Conservation (phyloP, 2,329 filamentous ascomycete species). For the Metarhizium sp. region DNA sequence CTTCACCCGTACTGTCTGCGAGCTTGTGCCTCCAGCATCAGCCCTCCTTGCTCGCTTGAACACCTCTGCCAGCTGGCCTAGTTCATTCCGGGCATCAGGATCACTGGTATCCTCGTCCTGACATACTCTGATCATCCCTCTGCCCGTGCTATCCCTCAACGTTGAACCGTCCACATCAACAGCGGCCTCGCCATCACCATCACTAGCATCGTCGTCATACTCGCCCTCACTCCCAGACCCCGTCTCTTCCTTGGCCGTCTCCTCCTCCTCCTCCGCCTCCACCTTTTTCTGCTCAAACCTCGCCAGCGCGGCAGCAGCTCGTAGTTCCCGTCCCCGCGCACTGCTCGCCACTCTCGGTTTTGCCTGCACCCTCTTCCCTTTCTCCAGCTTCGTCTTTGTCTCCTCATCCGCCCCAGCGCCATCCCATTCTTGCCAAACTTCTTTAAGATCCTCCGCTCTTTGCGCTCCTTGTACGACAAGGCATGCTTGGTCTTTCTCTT, state of each 20-base stretch:
- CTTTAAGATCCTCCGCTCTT: constrained; percentile 61
- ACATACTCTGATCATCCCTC: constrained; percentile 64
- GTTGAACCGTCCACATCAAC: constrained; percentile 55
- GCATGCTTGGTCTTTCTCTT: constrained; percentile 44
- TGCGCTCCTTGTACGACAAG: constrained; percentile 60
- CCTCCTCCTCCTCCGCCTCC: constrained; percentile 31
- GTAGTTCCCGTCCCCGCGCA: constrained; percentile 62
- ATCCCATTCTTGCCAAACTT: constrained; percentile 68
- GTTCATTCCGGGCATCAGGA: constrained; percentile 31
- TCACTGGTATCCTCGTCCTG: constrained; percentile 55
- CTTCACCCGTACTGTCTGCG: background rate
- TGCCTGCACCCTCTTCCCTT: constrained; percentile 49
- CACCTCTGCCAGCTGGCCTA: constrained; percentile 53
- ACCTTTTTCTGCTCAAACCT: constrained; percentile 55
- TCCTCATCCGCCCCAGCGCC: constrained; percentile 57
- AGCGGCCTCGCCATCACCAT: constrained; percentile 28
- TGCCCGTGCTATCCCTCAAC: constrained; percentile 57
- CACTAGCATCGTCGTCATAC: constrained; percentile 32
- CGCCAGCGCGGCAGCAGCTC: constrained; percentile 68
- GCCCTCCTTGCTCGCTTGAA: constrained; percentile 15
- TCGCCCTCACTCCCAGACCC: constrained; percentile 38
- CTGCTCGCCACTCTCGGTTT: constrained; percentile 69
- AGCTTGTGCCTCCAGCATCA: constrained; percentile 4
- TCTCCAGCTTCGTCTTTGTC: constrained; percentile 56
- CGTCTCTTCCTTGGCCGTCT: constrained; percentile 10